phyloP scores from a whole-genome alignment of 805 yeast genomes.

The Sugiyamaella americana region DNA sequence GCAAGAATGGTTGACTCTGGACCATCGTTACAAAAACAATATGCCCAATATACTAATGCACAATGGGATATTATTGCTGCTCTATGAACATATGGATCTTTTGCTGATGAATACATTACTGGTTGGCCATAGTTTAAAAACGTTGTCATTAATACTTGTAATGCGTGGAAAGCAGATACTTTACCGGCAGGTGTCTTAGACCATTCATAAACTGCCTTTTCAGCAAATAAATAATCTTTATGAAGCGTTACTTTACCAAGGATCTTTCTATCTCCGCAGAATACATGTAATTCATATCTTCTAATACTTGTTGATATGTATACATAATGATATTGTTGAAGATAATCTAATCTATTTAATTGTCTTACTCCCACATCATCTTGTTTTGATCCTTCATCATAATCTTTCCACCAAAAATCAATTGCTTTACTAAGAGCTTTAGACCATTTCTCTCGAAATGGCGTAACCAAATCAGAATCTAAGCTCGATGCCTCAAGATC shows the following conservation, averaged over 20 bases:
- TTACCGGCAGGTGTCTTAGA: constrained; percentile 41
- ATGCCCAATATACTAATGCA: constrained; percentile 28
- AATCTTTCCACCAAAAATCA: constrained; percentile 51
- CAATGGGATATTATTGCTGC: constrained; percentile 22
- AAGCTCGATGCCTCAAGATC: constrained; percentile 42
- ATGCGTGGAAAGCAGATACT: constrained; percentile 51
- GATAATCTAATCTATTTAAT: neutral
- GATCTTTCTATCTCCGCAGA: constrained; percentile 74
- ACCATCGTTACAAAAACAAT: constrained; percentile 27
- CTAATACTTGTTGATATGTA: constrained; percentile 63
- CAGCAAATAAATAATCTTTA: constrained; percentile 43
- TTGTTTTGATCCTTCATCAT: neutral
- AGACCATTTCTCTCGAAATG: constrained; percentile 52
- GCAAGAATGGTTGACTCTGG: constrained; percentile 24
- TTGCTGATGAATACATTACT: constrained; percentile 7
- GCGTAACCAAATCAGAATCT: constrained; percentile 3
- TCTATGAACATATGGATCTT: constrained; percentile 24
- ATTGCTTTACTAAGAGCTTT: constrained; percentile 60
- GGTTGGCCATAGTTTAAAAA: constrained; percentile 24
- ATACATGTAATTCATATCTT: constrained; percentile 68
- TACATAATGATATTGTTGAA: constrained; percentile 49
- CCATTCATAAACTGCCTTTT: constrained; percentile 48
- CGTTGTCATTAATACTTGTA: constrained; percentile 52
- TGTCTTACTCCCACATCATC: neutral
- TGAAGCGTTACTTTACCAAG: constrained; percentile 58